Conservation (phyloP, 192 early-diverging fungal species). For the Pilobolus umbonatus region DNA sequence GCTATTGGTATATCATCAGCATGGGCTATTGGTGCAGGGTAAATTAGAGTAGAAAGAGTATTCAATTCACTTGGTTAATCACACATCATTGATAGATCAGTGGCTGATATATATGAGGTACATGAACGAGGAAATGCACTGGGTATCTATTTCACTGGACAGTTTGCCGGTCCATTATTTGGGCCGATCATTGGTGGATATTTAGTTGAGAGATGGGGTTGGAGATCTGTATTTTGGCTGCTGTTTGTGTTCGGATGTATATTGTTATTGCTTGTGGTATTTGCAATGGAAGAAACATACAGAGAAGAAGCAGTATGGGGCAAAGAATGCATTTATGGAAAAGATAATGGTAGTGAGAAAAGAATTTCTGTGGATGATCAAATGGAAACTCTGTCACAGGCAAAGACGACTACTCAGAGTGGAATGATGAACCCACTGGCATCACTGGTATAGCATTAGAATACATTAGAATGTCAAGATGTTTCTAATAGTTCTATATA, state of each 20-base stretch:
- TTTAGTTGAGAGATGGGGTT: constrained; percentile 3
- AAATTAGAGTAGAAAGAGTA: neutral
- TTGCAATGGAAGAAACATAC: constrained; percentile 37
- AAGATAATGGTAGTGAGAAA: neutral
- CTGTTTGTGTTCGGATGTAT: constrained; percentile 11
- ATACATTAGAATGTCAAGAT: neutral
- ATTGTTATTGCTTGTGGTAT: constrained; percentile 7
- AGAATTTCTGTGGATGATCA: too few species aligned
- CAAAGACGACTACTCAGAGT: neutral
- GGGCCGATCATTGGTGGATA: constrained; percentile 37
- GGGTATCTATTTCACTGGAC: constrained; percentile 28
- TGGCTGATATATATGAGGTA: constrained; percentile 29
- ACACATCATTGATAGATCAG: constrained; percentile 24
- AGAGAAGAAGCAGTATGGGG: constrained; percentile 19
- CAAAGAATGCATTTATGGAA: neutral
- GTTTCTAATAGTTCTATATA: constrained; percentile 2
- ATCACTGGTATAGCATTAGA: neutral
- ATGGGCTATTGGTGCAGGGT: constrained; percentile 43
- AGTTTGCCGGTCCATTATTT: constrained; percentile 32
- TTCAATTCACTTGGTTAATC: neutral
- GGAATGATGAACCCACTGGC: constrained; percentile 18
- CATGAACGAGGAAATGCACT: constrained; percentile 31
- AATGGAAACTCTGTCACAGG: too few species aligned
- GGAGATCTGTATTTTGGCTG: constrained; percentile 12
- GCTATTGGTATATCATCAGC: constrained; percentile 41